phyloP scores from a whole-genome alignment of 495 filamentous ascomycete genomes.

The Hyaloscypha finlandica region DNA sequence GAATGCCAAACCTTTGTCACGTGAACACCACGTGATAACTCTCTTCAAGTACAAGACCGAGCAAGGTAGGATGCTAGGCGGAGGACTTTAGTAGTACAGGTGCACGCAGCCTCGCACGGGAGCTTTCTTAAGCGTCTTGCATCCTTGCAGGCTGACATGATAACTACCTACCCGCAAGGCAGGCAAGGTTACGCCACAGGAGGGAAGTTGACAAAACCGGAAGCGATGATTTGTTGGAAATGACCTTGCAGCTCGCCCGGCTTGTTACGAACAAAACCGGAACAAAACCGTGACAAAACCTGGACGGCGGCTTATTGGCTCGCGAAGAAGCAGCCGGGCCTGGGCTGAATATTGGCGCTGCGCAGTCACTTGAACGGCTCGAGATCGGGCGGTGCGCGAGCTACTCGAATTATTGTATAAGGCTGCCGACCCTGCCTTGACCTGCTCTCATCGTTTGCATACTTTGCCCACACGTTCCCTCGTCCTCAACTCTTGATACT shows the following conservation, averaged over 20 bases:
- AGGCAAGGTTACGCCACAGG: neutral
- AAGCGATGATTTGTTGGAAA: constrained; percentile 5
- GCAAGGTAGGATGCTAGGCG: neutral
- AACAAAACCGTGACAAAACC: constrained; percentile 7
- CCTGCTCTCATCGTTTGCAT: neutral
- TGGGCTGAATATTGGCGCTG: neutral
- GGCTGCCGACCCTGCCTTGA: constrained; percentile 4
- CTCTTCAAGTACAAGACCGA: neutral
- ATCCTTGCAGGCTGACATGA: neutral
- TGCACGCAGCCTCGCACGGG: no score
- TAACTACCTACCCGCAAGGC: neutral
- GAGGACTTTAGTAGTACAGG: no score
- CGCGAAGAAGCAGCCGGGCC: neutral
- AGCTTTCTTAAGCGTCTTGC: no score
- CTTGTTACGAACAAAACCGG: constrained; percentile 5
- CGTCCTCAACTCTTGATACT: neutral
- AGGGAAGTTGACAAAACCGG: constrained; percentile 7
- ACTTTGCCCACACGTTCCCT: constrained; percentile 1
- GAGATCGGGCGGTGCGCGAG: neutral
- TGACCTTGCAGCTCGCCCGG: neutral
- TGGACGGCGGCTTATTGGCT: constrained; percentile 2
- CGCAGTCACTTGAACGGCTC: constrained; percentile 2
- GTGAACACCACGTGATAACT: neutral
- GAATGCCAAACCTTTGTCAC: neutral
- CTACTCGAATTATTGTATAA: neutral